Evolutionary conservation across 208 protist species (phyloP).

Genomic region (Zelonia costaricensis): DNA sequence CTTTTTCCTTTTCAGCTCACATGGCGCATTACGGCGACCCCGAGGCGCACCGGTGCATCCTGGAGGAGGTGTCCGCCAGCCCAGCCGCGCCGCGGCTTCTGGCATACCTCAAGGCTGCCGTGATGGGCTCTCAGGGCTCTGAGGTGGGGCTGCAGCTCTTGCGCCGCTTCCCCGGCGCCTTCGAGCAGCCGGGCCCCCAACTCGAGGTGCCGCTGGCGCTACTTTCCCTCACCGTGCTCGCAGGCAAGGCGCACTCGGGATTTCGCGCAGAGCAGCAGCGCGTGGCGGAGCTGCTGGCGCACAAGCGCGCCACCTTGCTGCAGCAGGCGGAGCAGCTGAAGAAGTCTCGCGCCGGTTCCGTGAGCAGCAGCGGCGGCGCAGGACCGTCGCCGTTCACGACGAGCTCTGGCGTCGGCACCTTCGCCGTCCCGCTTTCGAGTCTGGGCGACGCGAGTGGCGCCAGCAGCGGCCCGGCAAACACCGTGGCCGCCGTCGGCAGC

Average conservation of each 20-base stretch:
- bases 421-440: background rate
- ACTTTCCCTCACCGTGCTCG: slow-evolving; percentile 20
- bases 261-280: slow-evolving; percentile 24
- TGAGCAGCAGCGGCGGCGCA: background rate
- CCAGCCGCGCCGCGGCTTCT: slow-evolving; percentile 16
- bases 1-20: no score
- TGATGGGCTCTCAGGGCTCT: slow-evolving; percentile 29
- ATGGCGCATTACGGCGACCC: slow-evolving; percentile 45
- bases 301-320: slow-evolving; percentile 3
- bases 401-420: background rate
- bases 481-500: background rate
- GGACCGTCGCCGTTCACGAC: background rate
- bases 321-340: slow-evolving; percentile 18
- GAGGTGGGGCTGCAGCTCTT: slow-evolving; percentile 16
- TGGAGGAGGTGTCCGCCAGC: slow-evolving; percentile 27
- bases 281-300: slow-evolving; percentile 10
- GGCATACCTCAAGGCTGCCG: slow-evolving; percentile 26
- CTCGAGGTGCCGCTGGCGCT: slow-evolving; percentile 21
- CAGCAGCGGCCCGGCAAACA: background rate
- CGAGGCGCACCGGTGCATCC: slow-evolving; percentile 35
- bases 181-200: slow-evolving; percentile 4
- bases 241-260: slow-evolving; percentile 11
- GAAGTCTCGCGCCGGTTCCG: background rate
- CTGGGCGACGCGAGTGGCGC: slow-evolving; percentile 1
- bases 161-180: slow-evolving; percentile 5